Evolutionary conservation across 169 alveolate genomes (phyloP).

Genomic region (Plasmodium yoelii): DNA sequence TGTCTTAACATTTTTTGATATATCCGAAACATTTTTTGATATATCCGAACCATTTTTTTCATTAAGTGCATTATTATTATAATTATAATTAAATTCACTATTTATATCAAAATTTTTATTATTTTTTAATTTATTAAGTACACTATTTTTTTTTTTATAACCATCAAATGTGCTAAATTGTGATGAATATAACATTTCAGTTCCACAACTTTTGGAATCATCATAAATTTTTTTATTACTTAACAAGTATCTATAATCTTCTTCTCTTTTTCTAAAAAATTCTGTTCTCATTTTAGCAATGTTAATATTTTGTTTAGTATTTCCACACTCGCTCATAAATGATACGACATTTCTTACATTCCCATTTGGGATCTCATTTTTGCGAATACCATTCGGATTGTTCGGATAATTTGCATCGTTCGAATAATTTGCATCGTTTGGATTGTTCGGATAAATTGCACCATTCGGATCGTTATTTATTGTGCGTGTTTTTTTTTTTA

Average conservation of each 20-base stretch:
- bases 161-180: neutral
- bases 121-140: constrained; percentile 4
- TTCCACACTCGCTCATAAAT: neutral
- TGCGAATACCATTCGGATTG: neutral
- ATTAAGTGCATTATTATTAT: neutral
- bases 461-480: neutral
- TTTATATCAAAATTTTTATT: constrained; percentile 26
- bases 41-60: neutral
- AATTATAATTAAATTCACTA: neutral
- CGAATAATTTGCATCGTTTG: neutral
- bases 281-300: neutral
- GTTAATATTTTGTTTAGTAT: neutral
- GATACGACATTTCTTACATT: neutral
- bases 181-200: neutral
- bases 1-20: neutral
- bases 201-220: neutral
- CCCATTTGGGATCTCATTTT: neutral
- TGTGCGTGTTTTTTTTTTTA: neutral
- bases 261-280: constrained; percentile 27
- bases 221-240: constrained; percentile 48
- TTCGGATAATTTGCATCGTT: neutral
- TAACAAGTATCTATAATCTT: constrained; percentile 12
- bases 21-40: too few relatives aligned
- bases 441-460: neutral
- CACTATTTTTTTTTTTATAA: neutral